Percentiles rank a stretch among this genome's conserved stretches.
phyloP scores from a whole-genome alignment of 306 rosid genomes.

The Glycyrrhiza uralensis region DNA sequence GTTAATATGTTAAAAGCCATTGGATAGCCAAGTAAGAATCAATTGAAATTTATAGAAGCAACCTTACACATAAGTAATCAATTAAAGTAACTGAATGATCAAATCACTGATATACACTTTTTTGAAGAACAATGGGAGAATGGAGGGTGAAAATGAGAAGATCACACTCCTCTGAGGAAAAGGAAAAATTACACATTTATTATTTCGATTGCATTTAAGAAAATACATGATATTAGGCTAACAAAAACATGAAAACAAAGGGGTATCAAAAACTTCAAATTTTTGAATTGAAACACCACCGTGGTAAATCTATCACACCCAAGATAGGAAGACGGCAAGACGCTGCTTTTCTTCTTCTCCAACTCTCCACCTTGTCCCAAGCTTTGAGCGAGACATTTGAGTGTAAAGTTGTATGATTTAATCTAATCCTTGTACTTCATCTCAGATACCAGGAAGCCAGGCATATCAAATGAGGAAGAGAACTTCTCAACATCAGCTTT shows the following conservation, averaged over 20 bases:
- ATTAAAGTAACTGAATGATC: too few relatives aligned
- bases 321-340: slow-evolving; percentile 5
- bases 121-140: too few relatives aligned
- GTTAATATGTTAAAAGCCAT: too few relatives aligned
- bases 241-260: slow-evolving; percentile 18
- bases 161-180: neutral
- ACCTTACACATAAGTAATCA: too few relatives aligned
- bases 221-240: slow-evolving; percentile 21
- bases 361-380: neutral
- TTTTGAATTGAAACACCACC: slow-evolving; percentile 3
- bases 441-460: slow-evolving; percentile 68
- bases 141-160: neutral
- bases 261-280: neutral
- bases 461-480: slow-evolving; percentile 73
- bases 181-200: neutral
- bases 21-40: too few relatives aligned
- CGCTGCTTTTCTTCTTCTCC: slow-evolving; percentile 13
- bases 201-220: neutral
- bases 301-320: neutral
- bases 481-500: slow-evolving; percentile 90
- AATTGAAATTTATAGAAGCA: too few relatives aligned
- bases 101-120: too few relatives aligned
- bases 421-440: slow-evolving; percentile 91
- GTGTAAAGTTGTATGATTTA: neutral
- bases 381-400: neutral